Conservation (phyloP, 2,329 filamentous ascomycete species). For the Botrytis sinoallii region DNA sequence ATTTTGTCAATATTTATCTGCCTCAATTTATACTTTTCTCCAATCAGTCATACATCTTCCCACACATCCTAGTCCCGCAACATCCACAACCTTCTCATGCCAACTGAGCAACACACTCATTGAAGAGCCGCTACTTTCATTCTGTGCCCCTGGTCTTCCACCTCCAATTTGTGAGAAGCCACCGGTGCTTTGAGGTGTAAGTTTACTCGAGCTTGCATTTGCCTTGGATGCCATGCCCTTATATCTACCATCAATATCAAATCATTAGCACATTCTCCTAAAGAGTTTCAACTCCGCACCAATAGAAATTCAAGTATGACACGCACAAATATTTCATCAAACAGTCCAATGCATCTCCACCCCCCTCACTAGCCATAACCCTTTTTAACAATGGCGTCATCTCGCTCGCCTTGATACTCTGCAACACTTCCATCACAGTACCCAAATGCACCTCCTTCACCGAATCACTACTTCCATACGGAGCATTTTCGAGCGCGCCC, state of each 20-base stretch:
- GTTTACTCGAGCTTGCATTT: slow-evolving; percentile 39
- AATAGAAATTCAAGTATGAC: slow-evolving; percentile 34
- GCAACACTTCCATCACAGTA: slow-evolving; percentile 87
- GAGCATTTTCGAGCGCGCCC: slow-evolving; percentile 79
- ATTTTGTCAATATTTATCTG: neutral
- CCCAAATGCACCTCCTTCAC: slow-evolving; percentile 80
- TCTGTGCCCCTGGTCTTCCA: slow-evolving; percentile 49
- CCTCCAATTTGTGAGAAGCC: slow-evolving; percentile 71
- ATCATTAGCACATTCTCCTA: neutral
- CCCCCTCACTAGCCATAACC: slow-evolving; percentile 75
- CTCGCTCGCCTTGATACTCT: slow-evolving; percentile 93
- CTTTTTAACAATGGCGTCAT: slow-evolving; percentile 85
- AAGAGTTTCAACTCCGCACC: no score
- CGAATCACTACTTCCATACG: slow-evolving; percentile 61
- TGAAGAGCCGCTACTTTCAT: slow-evolving; percentile 72
- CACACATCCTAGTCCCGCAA: slow-evolving; percentile 87
- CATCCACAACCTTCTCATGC: slow-evolving; percentile 98
- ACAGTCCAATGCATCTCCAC: slow-evolving; percentile 82
- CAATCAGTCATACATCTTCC: slow-evolving; percentile 95
- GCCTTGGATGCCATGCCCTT: slow-evolving; percentile 72
- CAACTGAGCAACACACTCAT: slow-evolving; percentile 98
- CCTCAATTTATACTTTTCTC: slow-evolving; percentile 68
- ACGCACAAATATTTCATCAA: slow-evolving; percentile 96
- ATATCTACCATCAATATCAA: slow-evolving; percentile 55
- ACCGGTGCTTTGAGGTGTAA: slow-evolving; percentile 76